Evolutionary conservation across 1,139 yeast genomes (phyloP).

Genomic region (Pichia sp.): DNA sequence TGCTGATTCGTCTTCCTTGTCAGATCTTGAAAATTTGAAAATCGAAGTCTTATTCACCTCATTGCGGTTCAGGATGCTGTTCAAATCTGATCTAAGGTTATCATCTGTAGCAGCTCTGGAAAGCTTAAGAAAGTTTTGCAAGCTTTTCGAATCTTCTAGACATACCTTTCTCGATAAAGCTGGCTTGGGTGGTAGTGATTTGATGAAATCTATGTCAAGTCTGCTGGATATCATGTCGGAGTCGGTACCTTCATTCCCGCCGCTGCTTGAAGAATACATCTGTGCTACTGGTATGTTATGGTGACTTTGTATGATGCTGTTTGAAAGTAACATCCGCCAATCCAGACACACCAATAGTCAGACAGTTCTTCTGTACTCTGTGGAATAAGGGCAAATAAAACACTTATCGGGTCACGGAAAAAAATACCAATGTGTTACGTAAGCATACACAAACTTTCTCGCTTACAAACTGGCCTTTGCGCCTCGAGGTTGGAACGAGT

Average conservation of each 20-base stretch:
- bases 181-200: slow-evolving; percentile 24
- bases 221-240: background rate
- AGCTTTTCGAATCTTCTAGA: slow-evolving; percentile 34
- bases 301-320: background rate
- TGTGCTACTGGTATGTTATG: background rate
- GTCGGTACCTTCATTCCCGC: background rate
- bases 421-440: background rate
- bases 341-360: no score
- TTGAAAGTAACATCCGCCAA: background rate
- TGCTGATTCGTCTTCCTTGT: slow-evolving; percentile 11
- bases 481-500: background rate
- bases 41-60: slow-evolving; percentile 23
- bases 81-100: slow-evolving; percentile 37
- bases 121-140: slow-evolving; percentile 38
- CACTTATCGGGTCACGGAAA: no score
- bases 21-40: slow-evolving; percentile 18
- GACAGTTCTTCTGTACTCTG: no score
- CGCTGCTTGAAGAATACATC: slow-evolving; percentile 11
- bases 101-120: slow-evolving; percentile 45
- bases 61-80: slow-evolving; percentile 32
- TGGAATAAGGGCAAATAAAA: no score
- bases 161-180: slow-evolving; percentile 34
- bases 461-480: background rate
- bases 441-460: background rate
- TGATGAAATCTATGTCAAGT: slow-evolving; percentile 21